phyloP scores from a whole-genome alignment of 2,329 filamentous ascomycete genomes.

The Grosmannia clavigera region DNA sequence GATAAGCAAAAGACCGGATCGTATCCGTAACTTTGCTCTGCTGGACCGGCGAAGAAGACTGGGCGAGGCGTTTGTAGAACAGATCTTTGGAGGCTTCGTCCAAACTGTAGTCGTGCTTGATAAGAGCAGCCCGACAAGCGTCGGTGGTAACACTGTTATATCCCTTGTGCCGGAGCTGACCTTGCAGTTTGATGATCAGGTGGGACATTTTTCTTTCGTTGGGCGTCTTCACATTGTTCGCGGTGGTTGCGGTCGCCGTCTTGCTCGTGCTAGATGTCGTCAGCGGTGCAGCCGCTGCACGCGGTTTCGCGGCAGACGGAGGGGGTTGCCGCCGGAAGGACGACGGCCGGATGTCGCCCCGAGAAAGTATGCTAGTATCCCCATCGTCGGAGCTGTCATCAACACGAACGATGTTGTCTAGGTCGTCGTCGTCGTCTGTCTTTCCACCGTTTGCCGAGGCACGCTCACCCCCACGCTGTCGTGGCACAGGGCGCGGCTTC shows the following conservation, averaged over 20 bases:
- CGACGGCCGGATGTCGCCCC: constrained; percentile 52
- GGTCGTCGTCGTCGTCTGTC: constrained; percentile 8
- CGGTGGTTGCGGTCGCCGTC: not conserved
- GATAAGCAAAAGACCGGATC: constrained; percentile 11
- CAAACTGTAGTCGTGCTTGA: constrained; percentile 7
- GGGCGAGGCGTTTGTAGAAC: constrained; percentile 2
- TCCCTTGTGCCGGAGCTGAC: constrained; percentile 5
- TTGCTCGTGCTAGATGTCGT: not conserved
- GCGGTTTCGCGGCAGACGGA: too few relatives aligned
- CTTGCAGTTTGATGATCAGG: constrained; percentile 7
- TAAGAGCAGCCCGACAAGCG: constrained; percentile 5
- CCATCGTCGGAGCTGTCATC: constrained; percentile 44
- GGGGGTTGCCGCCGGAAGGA: constrained; percentile 28
- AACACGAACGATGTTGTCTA: constrained; percentile 29
- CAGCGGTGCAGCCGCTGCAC: not conserved
- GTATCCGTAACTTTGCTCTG: constrained; percentile 6
- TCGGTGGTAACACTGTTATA: not conserved
- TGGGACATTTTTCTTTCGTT: constrained; percentile 6
- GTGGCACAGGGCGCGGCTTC: not conserved
- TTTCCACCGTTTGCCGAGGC: not conserved
- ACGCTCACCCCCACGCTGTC: not conserved
- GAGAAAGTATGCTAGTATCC: constrained; percentile 28
- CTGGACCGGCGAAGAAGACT: not conserved
- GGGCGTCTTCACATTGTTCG: constrained; percentile 1
- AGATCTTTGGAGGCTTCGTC: constrained; percentile 7